Evolutionary conservation across 495 filamentous ascomycete species (phyloP).

Genomic region (Penicillium desertorum): DNA sequence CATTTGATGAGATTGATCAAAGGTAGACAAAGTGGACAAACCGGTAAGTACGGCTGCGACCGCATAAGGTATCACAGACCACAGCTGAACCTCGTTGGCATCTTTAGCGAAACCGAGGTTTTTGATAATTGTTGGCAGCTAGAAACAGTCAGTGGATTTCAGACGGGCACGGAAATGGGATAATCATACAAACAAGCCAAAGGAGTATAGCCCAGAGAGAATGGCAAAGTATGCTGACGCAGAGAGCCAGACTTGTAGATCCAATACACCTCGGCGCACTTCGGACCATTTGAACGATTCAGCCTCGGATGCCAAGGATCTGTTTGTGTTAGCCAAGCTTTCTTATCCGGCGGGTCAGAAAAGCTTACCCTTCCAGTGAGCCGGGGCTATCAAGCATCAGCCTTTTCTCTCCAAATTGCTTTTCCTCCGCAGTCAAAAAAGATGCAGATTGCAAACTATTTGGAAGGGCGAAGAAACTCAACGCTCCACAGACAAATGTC

Average conservation of each 20-base stretch:
- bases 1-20: conserved; percentile 36
- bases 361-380: conserved; percentile 32
- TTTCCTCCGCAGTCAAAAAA: conserved; percentile 53
- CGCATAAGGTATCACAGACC: conserved; percentile 86
- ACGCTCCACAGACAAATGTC: conserved; percentile 47
- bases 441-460: conserved; percentile 51
- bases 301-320: conserved; percentile 29
- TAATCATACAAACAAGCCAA: conserved; percentile 43
- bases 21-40: conserved; percentile 59
- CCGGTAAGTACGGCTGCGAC: conserved; percentile 73
- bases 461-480: conserved; percentile 58
- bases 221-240: conserved; percentile 47
- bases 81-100: conserved; percentile 70
- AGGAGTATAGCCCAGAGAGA: conserved; percentile 44
- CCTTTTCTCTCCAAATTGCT: conserved; percentile 42
- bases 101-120: conserved; percentile 62
- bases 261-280: conserved; percentile 38
- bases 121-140: conserved; percentile 75
- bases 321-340: conserved; percentile 13
- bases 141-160: conserved; percentile 2
- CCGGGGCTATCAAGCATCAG: conserved; percentile 39
- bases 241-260: conserved; percentile 44
- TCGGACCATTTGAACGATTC: conserved; percentile 45
- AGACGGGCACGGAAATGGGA: no score
- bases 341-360: not conserved